Base-by-base conservation (phyloP, 1,139 yeast genomes). In the Meyerozyma smithsonii region DNA sequence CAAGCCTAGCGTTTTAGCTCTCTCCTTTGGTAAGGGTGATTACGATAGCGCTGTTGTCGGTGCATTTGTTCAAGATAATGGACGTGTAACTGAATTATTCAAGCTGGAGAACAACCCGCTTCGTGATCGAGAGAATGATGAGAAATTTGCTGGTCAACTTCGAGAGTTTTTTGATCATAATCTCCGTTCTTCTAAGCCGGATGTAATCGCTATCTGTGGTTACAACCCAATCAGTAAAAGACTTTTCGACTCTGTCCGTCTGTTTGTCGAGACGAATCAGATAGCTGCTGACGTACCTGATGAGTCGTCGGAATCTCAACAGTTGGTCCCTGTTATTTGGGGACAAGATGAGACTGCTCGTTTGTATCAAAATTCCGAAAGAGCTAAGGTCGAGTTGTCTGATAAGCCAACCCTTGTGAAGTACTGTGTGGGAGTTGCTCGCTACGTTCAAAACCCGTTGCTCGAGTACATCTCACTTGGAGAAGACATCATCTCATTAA, bases 261-360 rank as follows among this genome's bases (percentile, higher is more conserved):
- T 74, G 30, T 77, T 86, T 39, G 75, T 87, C 12, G 72, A 74
- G 38, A 69, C 66, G 15, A 77, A 85, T 48, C 73, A 74, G 35
- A 61, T 85, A 25, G 64, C 67, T 18, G 81, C 80, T 11, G 78
- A 73, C 40, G 73, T 72, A 6, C 30, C 30, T 20, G 85, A 77
- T 21, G 74, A 66, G 33, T 55, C 64, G 35, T 52, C 58, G 8
- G 57, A 59, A 33, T 59, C 62, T 33, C 66, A 76, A 4, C 77
- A 76, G 11, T 58, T 74, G 25, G 52, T 82, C 24, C 77, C 69
- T 38, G 79, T 87, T 3, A 67, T 89, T 12, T 92, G 89, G 81
- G 95, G 87, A 23, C 87, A 84, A 51, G 97, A 92, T 59, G 98
- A 92, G 58, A 89, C 95, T 25, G 97, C 98, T 0, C 72, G 95